Percentiles rank a stretch among this genome's conserved stretches.
phyloP scores from a whole-genome alignment of 1,284 basidiomycete species.

The Rhodotorula mucilaginosa region DNA sequence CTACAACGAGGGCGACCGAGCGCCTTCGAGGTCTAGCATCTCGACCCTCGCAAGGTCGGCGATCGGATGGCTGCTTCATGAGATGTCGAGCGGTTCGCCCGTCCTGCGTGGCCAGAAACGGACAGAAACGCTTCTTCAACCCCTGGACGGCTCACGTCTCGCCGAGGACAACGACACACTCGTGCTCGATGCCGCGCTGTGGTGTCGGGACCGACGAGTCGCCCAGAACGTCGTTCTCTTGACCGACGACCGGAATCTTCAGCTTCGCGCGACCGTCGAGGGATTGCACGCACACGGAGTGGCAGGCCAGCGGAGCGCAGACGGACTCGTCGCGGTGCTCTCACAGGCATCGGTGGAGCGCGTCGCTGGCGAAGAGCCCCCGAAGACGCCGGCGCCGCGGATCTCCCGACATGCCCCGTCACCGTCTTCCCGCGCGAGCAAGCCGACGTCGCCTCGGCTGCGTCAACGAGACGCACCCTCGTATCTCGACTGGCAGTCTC shows the following conservation, averaged over 20 bases:
- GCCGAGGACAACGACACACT: slow-evolving; percentile 33
- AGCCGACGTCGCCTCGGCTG: too few species aligned
- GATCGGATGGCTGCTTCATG: slow-evolving; percentile 27
- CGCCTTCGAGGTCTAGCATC: slow-evolving; percentile 16
- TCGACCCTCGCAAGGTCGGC: slow-evolving; percentile 29
- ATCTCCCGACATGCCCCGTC: too few species aligned
- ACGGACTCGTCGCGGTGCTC: slow-evolving; percentile 11
- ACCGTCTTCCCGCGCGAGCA: background rate
- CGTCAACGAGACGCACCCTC: too few species aligned
- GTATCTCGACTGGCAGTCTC: background rate
- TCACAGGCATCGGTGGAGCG: background rate
- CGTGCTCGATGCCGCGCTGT: slow-evolving; percentile 35
- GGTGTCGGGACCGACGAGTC: background rate
- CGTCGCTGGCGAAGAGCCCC: background rate
- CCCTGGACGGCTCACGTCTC: background rate
- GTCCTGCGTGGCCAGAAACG: slow-evolving; percentile 29
- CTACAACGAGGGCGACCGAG: background rate
- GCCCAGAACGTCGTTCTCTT: slow-evolving; percentile 20
- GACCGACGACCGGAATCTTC: slow-evolving; percentile 35
- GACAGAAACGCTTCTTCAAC: slow-evolving; percentile 21
- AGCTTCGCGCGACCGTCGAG: slow-evolving; percentile 28
- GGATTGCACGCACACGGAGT: slow-evolving; percentile 12
- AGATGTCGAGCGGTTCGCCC: background rate
- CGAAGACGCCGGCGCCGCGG: background rate
- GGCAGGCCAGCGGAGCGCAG: background rate